phyloP scores from a whole-genome alignment of 768 basidiomycete species.

The Termitomyces sp. region DNA sequence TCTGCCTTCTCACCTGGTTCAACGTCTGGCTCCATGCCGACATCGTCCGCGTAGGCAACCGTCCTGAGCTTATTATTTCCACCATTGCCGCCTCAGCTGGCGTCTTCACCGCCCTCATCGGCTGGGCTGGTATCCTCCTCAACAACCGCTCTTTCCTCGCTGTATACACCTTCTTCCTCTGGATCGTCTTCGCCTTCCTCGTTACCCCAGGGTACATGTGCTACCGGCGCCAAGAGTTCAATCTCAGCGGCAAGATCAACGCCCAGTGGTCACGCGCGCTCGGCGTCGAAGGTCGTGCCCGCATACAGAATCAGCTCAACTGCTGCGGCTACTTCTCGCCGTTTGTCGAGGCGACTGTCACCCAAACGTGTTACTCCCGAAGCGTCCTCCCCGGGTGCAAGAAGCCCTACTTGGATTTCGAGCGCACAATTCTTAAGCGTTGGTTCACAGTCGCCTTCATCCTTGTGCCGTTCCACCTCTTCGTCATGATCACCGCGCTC shows the following conservation, averaged over 20 bases:
- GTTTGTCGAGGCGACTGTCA: constrained; percentile 72
- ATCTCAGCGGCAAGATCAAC: constrained; percentile 75
- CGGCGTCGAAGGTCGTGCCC: constrained; percentile 50
- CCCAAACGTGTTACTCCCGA: constrained; percentile 67
- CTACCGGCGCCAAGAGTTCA: constrained; percentile 53
- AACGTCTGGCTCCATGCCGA: constrained; percentile 65
- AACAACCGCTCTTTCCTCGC: constrained; percentile 86
- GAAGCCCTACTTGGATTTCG: constrained; percentile 48
- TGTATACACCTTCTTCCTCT: constrained; percentile 70
- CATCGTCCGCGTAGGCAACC: constrained; percentile 64
- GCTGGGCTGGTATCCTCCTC: constrained; percentile 78
- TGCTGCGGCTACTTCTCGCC: constrained; percentile 83
- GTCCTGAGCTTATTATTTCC: constrained; percentile 59
- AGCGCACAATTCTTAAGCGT: constrained; percentile 43
- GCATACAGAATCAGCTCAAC: constrained; percentile 64
- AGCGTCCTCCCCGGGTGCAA: constrained; percentile 73
- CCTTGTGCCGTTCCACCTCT: constrained; percentile 61
- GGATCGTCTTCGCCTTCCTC: constrained; percentile 68
- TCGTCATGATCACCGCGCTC: constrained; percentile 55
- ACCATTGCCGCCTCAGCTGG: constrained; percentile 58
- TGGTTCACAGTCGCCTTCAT: constrained; percentile 66
- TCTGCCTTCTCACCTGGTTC: constrained; percentile 75
- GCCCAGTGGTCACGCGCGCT: constrained; percentile 62
- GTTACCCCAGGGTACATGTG: constrained; percentile 75
- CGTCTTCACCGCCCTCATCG: constrained; percentile 62